Conservation (phyloP, 164 flowering plant species). For the Warburgia ugandensis region DNA sequence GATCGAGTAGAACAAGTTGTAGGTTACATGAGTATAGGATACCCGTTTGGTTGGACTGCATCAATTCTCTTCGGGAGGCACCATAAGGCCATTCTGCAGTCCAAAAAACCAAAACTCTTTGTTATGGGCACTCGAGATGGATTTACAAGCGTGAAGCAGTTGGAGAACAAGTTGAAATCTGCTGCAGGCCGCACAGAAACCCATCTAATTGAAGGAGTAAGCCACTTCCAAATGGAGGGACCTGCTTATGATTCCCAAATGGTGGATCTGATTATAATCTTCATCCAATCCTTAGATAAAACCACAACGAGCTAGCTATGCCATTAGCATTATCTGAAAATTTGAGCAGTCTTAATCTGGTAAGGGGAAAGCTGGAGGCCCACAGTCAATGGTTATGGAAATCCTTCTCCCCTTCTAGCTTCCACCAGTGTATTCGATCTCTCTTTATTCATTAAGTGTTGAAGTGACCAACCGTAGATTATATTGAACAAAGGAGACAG, state of each 20-base stretch:
- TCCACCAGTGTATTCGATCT: no score
- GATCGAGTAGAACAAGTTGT: slow-evolving; percentile 66
- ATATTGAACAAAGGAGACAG: no score
- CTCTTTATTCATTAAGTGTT: no score
- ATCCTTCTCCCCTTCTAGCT: no score
- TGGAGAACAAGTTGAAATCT: slow-evolving; percentile 64
- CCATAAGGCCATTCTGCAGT: slow-evolving; percentile 63
- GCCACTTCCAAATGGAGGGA: slow-evolving; percentile 96
- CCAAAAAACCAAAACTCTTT: slow-evolving; percentile 80
- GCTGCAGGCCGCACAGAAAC: slow-evolving; percentile 72
- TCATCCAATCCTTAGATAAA: slow-evolving; percentile 52
- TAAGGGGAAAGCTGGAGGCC: no score
- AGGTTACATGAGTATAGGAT: slow-evolving; percentile 84
- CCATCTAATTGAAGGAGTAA: slow-evolving; percentile 70
- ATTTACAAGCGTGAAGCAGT: slow-evolving; percentile 82
- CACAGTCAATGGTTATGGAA: no score
- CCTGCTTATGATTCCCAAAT: slow-evolving; percentile 73
- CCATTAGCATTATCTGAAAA: no score
- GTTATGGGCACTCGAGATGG: slow-evolving; percentile 93
- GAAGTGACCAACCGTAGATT: no score
- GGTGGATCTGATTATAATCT: slow-evolving; percentile 53
- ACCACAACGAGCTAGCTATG: no score
- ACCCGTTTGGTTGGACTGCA: slow-evolving; percentile 78
- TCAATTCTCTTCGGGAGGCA: slow-evolving; percentile 93
- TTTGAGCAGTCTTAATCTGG: no score